These are phyloP conservation scores for Pythium scleroteichum DNA, from an alignment of 352 stramenopile species.

Conservation along the genomic window DNA sequence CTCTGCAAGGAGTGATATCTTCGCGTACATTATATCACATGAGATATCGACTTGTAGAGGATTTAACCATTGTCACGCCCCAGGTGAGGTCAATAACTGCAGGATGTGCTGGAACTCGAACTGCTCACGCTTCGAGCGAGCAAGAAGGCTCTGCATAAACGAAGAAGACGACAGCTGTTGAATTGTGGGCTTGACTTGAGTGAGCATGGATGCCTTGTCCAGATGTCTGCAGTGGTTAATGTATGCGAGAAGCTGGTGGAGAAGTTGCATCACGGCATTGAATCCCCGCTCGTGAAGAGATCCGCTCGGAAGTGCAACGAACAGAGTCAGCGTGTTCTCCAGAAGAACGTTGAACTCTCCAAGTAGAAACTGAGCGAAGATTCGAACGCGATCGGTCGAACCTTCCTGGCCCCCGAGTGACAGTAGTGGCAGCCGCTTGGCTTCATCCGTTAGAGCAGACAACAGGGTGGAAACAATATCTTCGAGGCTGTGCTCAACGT, in stretches of 20 bases:
- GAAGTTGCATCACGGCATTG: slow-evolving; percentile 54
- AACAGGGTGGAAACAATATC: slow-evolving; percentile 33
- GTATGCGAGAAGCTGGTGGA: slow-evolving; percentile 67
- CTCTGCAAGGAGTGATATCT: too few species aligned
- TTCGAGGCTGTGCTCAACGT: slow-evolving; percentile 34
- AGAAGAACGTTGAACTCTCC: slow-evolving; percentile 55
- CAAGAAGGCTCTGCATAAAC: slow-evolving; percentile 61
- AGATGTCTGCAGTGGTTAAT: slow-evolving; percentile 42
- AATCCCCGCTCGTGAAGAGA: slow-evolving; percentile 41
- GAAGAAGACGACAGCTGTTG: slow-evolving; percentile 59
- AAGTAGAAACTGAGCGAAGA: slow-evolving; percentile 44
- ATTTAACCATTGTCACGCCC: slow-evolving; percentile 14
- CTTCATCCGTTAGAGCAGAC: slow-evolving; percentile 32
- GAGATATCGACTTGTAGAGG: slow-evolving; percentile 20
- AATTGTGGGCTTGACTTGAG: slow-evolving; percentile 42
- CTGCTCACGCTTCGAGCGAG: slow-evolving; percentile 32
- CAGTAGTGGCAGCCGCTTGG: slow-evolving; percentile 48
- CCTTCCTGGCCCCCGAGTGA: slow-evolving; percentile 31
- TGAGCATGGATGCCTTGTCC: slow-evolving; percentile 32
- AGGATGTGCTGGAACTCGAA: slow-evolving; percentile 23
- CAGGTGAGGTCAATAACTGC: slow-evolving; percentile 14
- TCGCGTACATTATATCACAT: too few species aligned
- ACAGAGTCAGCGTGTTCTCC: slow-evolving; percentile 67
- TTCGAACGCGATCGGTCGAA: slow-evolving; percentile 3
- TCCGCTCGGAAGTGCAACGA: slow-evolving; percentile 50